Conservation (phyloP, 208 protist species). For the Leishmania amazonensis region DNA sequence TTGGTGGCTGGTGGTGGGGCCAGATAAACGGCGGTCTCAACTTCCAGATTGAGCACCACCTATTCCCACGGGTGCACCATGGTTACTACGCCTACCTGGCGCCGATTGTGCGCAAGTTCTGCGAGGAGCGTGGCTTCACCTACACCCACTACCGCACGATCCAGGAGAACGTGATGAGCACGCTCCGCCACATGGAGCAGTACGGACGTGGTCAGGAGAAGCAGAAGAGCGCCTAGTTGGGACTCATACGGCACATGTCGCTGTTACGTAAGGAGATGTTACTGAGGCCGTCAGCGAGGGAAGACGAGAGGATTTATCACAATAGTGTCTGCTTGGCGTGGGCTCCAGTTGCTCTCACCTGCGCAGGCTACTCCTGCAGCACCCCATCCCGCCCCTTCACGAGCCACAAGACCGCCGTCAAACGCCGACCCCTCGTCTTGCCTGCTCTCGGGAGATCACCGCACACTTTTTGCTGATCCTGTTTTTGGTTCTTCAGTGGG, state of each 20-base stretch:
- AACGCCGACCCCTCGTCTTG: not conserved
- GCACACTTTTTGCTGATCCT: not conserved
- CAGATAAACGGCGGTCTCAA: conserved; percentile 86
- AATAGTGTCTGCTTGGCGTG: not conserved
- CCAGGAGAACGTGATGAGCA: conserved; percentile 66
- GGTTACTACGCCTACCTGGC: conserved; percentile 78
- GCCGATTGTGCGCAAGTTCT: conserved; percentile 68
- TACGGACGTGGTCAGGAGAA: conserved; percentile 61
- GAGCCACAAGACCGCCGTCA: not conserved
- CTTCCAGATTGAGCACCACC: conserved; percentile 91
- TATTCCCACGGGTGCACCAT: conserved; percentile 87
- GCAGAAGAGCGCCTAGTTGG: conserved; percentile 19
- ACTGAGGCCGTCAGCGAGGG: not conserved
- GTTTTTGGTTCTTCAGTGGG: not conserved
- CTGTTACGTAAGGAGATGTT: not conserved
- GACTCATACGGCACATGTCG: not conserved
- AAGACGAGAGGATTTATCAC: not conserved
- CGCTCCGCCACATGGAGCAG: conserved; percentile 61
- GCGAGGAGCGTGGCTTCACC: conserved; percentile 57
- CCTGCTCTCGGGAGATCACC: not conserved
- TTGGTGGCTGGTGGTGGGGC: conserved; percentile 76
- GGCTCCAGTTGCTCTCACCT: not conserved
- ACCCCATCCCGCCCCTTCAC: not conserved
- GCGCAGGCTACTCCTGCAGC: not conserved
- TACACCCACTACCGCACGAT: conserved; percentile 81